Conservation (phyloP, 176 grass and related monocot species). For the Elymus sibiricus region DNA sequence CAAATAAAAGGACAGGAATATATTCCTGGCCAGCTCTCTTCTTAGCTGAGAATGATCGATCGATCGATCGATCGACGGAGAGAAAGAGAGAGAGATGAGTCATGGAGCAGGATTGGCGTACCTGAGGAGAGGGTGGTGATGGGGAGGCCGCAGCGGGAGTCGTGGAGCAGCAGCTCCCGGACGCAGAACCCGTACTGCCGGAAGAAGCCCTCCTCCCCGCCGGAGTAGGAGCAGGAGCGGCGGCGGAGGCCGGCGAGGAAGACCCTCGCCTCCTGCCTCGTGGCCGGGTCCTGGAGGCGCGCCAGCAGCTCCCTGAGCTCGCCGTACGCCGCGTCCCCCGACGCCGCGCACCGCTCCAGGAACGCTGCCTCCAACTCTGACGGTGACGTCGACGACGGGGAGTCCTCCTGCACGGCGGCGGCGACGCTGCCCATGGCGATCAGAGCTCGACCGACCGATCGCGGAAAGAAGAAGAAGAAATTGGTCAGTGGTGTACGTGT, state of each 20-base stretch:
- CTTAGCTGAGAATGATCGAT: not conserved
- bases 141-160: not conserved
- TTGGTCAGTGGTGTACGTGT: not conserved
- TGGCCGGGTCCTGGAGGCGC: slow-evolving; percentile 29
- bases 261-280: slow-evolving; percentile 19
- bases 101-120: not conserved
- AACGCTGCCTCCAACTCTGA: not conserved
- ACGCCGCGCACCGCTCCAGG: slow-evolving; percentile 34
- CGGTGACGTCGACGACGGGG: not conserved
- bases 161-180: slow-evolving; percentile 31
- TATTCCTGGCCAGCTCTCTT: not conserved
- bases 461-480: not conserved
- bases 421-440: slow-evolving; percentile 1
- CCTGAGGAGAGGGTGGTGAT: slow-evolving; percentile 3
- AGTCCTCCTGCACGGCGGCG: not conserved
- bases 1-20: not conserved
- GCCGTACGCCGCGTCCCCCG: slow-evolving; percentile 42
- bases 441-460: not conserved
- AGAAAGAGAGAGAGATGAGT: too few relatives aligned
- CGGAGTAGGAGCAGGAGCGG: not conserved
- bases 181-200: slow-evolving; percentile 29
- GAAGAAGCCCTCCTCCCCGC: not conserved
- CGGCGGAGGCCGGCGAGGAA: slow-evolving; percentile 33
- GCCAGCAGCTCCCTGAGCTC: slow-evolving; percentile 39
- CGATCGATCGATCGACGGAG: not conserved